Conservation (phyloP, 495 filamentous ascomycete species). For the Coniosporium apollinis region DNA sequence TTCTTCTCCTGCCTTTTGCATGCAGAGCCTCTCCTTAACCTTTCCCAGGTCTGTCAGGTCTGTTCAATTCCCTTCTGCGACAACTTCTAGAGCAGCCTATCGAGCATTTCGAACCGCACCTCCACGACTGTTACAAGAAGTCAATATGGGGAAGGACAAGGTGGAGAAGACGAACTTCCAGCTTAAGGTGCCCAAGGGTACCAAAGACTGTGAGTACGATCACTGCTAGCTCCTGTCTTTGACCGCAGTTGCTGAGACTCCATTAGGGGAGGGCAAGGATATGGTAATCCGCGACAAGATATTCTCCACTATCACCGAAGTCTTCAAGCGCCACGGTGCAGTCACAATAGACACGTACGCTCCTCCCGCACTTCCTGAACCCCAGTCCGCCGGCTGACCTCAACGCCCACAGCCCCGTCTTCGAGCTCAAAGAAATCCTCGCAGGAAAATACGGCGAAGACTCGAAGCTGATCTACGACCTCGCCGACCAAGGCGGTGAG, state of each 20-base stretch:
- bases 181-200: conserved; percentile 18
- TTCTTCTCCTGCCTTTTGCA: too few species aligned
- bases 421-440: conserved; percentile 63
- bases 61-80: too few species aligned
- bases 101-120: too few species aligned
- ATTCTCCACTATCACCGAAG: conserved; percentile 62
- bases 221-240: not conserved
- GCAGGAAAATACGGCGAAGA: conserved; percentile 87
- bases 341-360: conserved; percentile 61
- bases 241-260: not conserved
- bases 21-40: too few species aligned
- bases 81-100: too few species aligned
- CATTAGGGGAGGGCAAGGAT: conserved; percentile 46
- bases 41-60: too few species aligned
- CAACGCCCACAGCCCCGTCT: conserved; percentile 25
- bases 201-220: conserved; percentile 10
- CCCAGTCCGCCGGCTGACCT: not conserved
- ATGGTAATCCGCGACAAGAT: conserved; percentile 71
- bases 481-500: conserved; percentile 73
- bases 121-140: too few species aligned
- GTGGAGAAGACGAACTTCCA: conserved; percentile 9
- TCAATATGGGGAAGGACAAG: conserved; percentile 18
- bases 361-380: not conserved
- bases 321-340: conserved; percentile 81
- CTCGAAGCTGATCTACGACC: conserved; percentile 78